phyloP scores from a whole-genome alignment of 345 rosid genomes.

The Populus davidiana region DNA sequence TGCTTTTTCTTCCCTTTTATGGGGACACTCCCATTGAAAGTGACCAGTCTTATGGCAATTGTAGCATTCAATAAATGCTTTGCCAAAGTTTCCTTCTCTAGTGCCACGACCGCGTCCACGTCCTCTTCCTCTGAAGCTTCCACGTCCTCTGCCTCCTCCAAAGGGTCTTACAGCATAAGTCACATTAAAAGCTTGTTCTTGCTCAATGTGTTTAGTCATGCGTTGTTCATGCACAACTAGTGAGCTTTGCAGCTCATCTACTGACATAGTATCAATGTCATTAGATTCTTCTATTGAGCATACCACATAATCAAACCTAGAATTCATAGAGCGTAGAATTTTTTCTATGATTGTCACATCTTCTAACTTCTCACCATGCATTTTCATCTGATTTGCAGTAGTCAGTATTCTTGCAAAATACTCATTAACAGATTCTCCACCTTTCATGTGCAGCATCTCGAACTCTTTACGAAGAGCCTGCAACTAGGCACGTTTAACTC shows the following conservation, averaged over 20 bases:
- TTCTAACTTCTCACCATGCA: background rate
- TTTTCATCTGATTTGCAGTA: slow-evolving; percentile 8
- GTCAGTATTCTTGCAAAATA: slow-evolving; percentile 8
- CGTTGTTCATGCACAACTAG: background rate
- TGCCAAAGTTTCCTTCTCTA: background rate
- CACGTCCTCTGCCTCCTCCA: background rate
- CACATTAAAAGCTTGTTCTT: background rate
- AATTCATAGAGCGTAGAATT: background rate
- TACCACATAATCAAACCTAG: slow-evolving; percentile 3
- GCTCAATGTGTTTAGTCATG: background rate
- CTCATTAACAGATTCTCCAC: background rate
- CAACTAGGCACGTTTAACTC: background rate
- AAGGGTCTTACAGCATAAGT: background rate
- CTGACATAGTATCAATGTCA: background rate
- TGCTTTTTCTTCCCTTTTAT: background rate
- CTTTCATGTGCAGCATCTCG: slow-evolving; percentile 7
- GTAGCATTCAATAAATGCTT: background rate
- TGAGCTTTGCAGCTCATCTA: background rate
- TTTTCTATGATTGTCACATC: slow-evolving; percentile 15
- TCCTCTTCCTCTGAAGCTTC: background rate
- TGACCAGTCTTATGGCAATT: background rate
- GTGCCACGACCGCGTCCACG: background rate
- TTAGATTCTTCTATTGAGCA: slow-evolving; percentile 9
- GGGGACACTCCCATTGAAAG: background rate
- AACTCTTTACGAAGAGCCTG: slow-evolving; percentile 1